Evolutionary conservation across 306 rosid species (phyloP).

Genomic region (Pueraria montana): DNA sequence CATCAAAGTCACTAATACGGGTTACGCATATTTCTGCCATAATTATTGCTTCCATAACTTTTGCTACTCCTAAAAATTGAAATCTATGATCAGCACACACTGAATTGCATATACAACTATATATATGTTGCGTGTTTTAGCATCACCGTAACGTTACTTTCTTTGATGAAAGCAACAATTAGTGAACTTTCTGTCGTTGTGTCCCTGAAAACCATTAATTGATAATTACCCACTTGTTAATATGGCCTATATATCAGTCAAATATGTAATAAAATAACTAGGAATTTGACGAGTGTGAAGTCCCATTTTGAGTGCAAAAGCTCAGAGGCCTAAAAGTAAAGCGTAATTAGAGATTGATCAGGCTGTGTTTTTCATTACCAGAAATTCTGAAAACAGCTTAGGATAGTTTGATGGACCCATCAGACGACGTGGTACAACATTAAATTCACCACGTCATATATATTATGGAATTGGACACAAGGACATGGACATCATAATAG

Average conservation of each 20-base stretch:
- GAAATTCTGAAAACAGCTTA: slow-evolving; percentile 29
- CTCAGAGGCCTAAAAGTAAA: not conserved
- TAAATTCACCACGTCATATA: slow-evolving; percentile 1
- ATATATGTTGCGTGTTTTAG: slow-evolving; percentile 50
- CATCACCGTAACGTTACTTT: slow-evolving; percentile 51
- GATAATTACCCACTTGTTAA: not conserved
- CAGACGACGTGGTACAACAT: not conserved
- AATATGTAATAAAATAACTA: not conserved
- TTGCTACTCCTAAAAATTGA: slow-evolving; percentile 11
- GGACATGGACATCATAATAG: not conserved
- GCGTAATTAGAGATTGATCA: not conserved
- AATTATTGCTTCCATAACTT: slow-evolving; percentile 16
- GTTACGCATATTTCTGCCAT: not conserved
- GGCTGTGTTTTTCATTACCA: slow-evolving; percentile 22
- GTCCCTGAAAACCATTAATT: not conserved
- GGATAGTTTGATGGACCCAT: not conserved
- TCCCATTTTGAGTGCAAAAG: not conserved
- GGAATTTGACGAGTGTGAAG: not conserved
- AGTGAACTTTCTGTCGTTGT: not conserved
- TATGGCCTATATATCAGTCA: not conserved
- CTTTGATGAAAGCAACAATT: not conserved
- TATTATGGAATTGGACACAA: not conserved
- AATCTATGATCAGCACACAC: slow-evolving; percentile 25
- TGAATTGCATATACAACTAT: not conserved
- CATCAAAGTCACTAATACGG: slow-evolving; percentile 34